A percentile compares a stretch with the other conserved stretches of the same genome.
These are phyloP conservation scores for Trapa incisa DNA, from an alignment of 345 rosid genomes.

Conservation along the genomic window DNA sequence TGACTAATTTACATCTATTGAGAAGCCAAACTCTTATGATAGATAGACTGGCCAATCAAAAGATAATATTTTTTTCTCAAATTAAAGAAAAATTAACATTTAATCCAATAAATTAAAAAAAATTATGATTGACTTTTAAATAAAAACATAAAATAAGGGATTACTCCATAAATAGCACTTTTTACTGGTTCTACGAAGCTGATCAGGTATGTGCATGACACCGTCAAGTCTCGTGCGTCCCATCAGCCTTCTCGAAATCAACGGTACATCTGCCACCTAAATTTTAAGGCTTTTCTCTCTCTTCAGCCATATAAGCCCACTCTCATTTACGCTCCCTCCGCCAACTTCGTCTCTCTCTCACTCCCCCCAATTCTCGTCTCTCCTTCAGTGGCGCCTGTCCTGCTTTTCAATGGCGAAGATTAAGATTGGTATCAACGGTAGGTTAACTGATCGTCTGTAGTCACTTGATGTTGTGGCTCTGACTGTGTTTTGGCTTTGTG, in stretches of 20 bases:
- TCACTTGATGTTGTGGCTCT: not conserved
- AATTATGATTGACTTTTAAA: too few relatives aligned
- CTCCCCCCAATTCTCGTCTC: not conserved
- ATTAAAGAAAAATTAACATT: too few relatives aligned
- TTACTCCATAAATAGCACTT: not conserved
- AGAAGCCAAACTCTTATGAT: too few relatives aligned
- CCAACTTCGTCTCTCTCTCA: not conserved
- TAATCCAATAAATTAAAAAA: too few relatives aligned
- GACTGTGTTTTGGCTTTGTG: not conserved
- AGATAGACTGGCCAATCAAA: too few relatives aligned
- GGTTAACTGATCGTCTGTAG: not conserved
- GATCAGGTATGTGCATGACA: not conserved
- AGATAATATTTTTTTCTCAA: too few relatives aligned
- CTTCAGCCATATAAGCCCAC: not conserved
- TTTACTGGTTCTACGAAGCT: not conserved
- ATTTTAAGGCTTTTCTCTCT: not conserved
- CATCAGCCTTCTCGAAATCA: not conserved
- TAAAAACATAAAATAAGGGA: too few relatives aligned
- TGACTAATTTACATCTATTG: too few relatives aligned
- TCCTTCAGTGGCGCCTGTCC: not conserved
- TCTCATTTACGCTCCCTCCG: not conserved
- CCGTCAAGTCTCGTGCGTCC: not conserved
- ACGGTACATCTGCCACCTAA: not conserved
- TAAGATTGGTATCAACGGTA: conserved; percentile 62
- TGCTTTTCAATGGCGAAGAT: conserved; percentile 32